Percentiles rank a stretch among this genome's conserved stretches.
Evolutionary conservation across 305 asterid genomes (phyloP).

Genomic region (Rubia balearica): DNA sequence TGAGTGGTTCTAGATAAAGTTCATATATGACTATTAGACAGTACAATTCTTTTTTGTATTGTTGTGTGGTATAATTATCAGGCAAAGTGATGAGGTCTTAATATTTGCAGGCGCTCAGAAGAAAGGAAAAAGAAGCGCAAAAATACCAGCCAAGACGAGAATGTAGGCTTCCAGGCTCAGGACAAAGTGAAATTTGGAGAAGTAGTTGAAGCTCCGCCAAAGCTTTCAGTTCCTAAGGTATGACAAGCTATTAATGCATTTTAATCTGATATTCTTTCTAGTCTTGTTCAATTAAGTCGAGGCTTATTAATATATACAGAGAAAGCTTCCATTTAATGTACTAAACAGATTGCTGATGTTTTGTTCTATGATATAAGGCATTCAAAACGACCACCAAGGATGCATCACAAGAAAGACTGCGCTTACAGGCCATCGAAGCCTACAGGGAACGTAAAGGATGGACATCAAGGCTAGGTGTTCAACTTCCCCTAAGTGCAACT

Average conservation of each 20-base stretch:
- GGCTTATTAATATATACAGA: neutral
- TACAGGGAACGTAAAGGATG: slow-evolving; percentile 82
- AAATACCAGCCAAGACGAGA: slow-evolving; percentile 33
- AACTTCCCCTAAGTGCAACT: slow-evolving; percentile 44
- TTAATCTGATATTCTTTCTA: neutral
- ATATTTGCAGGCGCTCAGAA: slow-evolving; percentile 50
- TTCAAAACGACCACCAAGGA: slow-evolving; percentile 36
- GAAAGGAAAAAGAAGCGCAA: slow-evolving; percentile 71
- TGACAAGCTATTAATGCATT: neutral
- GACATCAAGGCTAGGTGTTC: slow-evolving; percentile 78
- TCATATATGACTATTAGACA: neutral
- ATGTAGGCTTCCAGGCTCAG: slow-evolving; percentile 43
- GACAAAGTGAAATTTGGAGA: slow-evolving; percentile 83
- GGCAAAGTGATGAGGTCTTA: slow-evolving; percentile 7
- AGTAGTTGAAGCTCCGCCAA: slow-evolving; percentile 84
- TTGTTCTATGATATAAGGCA: slow-evolving; percentile 31
- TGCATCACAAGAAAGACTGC: slow-evolving; percentile 89
- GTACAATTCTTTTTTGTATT: neutral
- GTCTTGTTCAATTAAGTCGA: neutral
- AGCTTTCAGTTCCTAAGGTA: slow-evolving; percentile 83
- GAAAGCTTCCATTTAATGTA: neutral
- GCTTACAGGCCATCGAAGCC: slow-evolving; percentile 74
- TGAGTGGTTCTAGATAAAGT: neutral
- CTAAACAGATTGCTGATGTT: neutral
- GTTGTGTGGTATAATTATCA: neutral